A percentile compares a stretch with the other conserved stretches of the same genome.
Evolutionary conservation across 2,329 filamentous ascomycete genomes (phyloP).

Genomic region (Diaporthe ampelina): DNA sequence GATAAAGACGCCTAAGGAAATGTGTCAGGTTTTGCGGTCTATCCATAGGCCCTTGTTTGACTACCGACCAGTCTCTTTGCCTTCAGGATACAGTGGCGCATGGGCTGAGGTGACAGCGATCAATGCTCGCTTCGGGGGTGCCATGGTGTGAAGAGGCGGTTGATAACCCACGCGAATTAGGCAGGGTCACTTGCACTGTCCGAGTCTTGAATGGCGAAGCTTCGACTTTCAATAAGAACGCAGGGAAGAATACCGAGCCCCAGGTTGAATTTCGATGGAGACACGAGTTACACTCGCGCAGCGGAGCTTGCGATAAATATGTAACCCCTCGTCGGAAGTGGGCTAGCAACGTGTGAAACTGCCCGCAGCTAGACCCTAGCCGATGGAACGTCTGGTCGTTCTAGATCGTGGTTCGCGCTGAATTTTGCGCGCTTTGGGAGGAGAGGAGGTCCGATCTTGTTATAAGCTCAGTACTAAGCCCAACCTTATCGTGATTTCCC

Average conservation of each 20-base stretch:
- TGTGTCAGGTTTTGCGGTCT: not conserved
- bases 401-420: not conserved
- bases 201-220: too few species aligned
- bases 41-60: too few species aligned
- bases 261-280: not conserved
- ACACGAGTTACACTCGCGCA: not conserved
- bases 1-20: not conserved
- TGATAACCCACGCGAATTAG: too few species aligned
- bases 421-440: not conserved
- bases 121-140: not conserved
- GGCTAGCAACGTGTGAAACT: not conserved
- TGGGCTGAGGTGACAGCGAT: not conserved
- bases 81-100: not conserved
- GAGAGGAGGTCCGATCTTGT: not conserved
- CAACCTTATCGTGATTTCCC: too few species aligned
- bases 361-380: not conserved
- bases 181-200: too few species aligned
- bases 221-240: too few species aligned
- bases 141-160: not conserved
- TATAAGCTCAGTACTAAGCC: slow-evolving; percentile 5
- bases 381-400: not conserved
- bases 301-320: not conserved
- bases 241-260: too few species aligned
- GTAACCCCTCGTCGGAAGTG: not conserved
- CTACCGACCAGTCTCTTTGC: not conserved